Evolutionary conservation across 345 rosid species (phyloP).

Genomic region (Luvunga scandens): DNA sequence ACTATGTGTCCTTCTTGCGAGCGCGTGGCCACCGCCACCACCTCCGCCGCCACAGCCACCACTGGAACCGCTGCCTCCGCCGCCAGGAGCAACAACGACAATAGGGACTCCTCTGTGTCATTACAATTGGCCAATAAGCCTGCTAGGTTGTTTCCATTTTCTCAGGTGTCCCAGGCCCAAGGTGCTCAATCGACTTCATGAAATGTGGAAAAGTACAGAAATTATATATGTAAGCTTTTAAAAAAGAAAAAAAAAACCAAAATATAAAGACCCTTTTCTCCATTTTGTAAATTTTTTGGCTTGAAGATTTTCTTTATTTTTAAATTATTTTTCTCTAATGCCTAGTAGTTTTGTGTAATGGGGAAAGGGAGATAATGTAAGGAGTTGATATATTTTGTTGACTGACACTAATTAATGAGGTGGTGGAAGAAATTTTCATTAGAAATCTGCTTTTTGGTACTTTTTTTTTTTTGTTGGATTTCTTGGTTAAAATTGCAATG

Average conservation of each 20-base stretch:
- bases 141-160: slow-evolving; percentile 24
- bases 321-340: background rate
- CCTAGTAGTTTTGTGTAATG: background rate
- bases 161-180: slow-evolving; percentile 26
- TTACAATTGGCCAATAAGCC: slow-evolving; percentile 30
- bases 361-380: background rate
- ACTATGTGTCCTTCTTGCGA: slow-evolving; percentile 99
- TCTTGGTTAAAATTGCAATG: background rate
- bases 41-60: slow-evolving; percentile 31
- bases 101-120: slow-evolving; percentile 5
- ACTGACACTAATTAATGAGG: background rate
- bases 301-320: slow-evolving; percentile 11
- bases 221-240: background rate
- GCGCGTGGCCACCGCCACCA: slow-evolving; percentile 70
- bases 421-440: slow-evolving; percentile 11
- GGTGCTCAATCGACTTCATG: slow-evolving; percentile 34
- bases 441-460: background rate
- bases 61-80: slow-evolving; percentile 15
- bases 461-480: background rate
- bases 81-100: background rate
- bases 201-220: slow-evolving; percentile 5
- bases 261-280: background rate
- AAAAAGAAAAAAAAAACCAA: background rate
- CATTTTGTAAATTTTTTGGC: slow-evolving; percentile 20
- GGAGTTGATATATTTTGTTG: slow-evolving; percentile 13